These are phyloP conservation scores for Ascochyta rabiei DNA, from an alignment of 2,329 filamentous ascomycete species.

Conservation along the genomic window DNA sequence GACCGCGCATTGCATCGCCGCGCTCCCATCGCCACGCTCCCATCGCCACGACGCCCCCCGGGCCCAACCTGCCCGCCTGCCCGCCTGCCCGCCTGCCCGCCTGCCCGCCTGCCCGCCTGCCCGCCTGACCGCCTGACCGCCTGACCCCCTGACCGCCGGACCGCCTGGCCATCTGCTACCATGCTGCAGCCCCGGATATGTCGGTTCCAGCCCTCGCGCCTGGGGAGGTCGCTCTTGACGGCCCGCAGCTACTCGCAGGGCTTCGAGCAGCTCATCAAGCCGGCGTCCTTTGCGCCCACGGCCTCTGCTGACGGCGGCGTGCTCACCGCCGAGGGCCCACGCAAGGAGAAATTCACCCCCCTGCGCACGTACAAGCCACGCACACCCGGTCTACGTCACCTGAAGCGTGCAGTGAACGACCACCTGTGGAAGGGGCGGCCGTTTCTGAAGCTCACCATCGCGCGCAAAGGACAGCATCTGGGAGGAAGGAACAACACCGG, in stretches of 20 bases:
- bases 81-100: too few species aligned
- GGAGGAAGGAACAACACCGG: slow-evolving; percentile 92
- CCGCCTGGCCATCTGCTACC: slow-evolving; percentile 12
- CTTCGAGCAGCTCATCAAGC: slow-evolving; percentile 40
- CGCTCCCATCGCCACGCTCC: slow-evolving; percentile 19
- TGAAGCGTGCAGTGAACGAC: slow-evolving; percentile 91
- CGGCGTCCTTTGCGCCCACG: slow-evolving; percentile 41
- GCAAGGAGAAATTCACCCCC: slow-evolving; percentile 48
- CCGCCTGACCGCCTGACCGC: too few species aligned
- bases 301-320: slow-evolving; percentile 35
- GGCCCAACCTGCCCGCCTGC: neutral
- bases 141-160: too few species aligned
- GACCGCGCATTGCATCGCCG: slow-evolving; percentile 27
- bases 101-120: too few species aligned
- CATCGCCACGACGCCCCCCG: too few species aligned
- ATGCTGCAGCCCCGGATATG: slow-evolving; percentile 74
- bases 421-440: slow-evolving; percentile 96
- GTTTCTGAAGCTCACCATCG: slow-evolving; percentile 79
- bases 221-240: slow-evolving; percentile 55
- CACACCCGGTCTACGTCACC: slow-evolving; percentile 89
- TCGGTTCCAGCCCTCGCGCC: slow-evolving; percentile 57
- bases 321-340: slow-evolving; percentile 32
- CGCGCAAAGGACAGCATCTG: slow-evolving; percentile 90
- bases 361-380: slow-evolving; percentile 91
- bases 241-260: slow-evolving; percentile 59